Evolutionary conservation across 805 yeast genomes (phyloP).

Genomic region (Teunomyces barrocoloradensis): DNA sequence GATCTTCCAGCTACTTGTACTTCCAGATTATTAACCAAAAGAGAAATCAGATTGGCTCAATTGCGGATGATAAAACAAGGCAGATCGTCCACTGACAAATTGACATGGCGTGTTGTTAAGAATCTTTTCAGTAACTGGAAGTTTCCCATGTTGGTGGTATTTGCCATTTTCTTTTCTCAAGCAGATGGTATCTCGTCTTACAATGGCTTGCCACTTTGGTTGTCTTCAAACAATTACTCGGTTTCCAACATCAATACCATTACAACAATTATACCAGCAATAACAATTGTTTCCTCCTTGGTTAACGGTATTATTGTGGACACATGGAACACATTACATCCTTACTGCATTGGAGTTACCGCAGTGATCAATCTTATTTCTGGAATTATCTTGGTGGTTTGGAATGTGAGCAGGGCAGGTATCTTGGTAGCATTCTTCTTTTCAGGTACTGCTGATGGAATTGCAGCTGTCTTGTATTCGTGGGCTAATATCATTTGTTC

Average conservation of each 20-base stretch:
- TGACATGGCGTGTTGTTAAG: conserved; percentile 14
- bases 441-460: conserved; percentile 20
- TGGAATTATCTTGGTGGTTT: conserved; percentile 19
- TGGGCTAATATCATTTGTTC: conserved; percentile 24
- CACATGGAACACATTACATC: conserved; percentile 21
- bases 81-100: conserved; percentile 13
- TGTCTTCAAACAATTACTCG: conserved; percentile 28
- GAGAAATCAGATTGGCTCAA: conserved; percentile 9
- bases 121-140: conserved; percentile 38
- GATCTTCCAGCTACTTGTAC: conserved; percentile 7
- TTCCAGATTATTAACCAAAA: conserved; percentile 6
- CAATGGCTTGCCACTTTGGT: conserved; percentile 19
- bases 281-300: conserved; percentile 27
- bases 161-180: conserved; percentile 31
- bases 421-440: conserved; percentile 25
- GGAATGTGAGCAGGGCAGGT: conserved; percentile 21
- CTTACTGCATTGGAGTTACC: conserved; percentile 7
- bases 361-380: conserved; percentile 17
- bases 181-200: conserved; percentile 30
- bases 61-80: conserved; percentile 19
- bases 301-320: conserved; percentile 27
- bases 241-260: conserved; percentile 47
- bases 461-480: conserved; percentile 21
- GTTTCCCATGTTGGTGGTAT: conserved; percentile 14
- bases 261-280: conserved; percentile 56